Base-by-base conservation (phyloP, 371 early-diverging fungal species). In the Apophysomyces sp. region DNA sequence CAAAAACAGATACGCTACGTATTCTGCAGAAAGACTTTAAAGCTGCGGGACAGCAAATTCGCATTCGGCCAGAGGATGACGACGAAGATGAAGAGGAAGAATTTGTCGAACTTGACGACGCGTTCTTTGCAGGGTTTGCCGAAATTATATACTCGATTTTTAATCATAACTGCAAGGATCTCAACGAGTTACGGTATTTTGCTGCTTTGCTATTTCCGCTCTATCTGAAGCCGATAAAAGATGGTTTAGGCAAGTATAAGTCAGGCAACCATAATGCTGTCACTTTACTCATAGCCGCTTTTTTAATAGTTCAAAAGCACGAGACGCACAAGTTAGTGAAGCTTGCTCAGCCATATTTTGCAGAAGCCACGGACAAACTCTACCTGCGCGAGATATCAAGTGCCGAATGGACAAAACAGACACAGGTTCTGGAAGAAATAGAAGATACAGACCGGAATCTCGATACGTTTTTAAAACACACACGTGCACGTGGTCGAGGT, bases 301-400 rank as follows among this genome's bases (percentile, higher is more conserved):
- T 41, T 7, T 18, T 29, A 2, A 56, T 40, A 78, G 80, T 74
- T 30, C 62, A 78, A 52, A 69, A 74, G 28, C 68, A 80, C 29
- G 91, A 95, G 51, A 84, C 78, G 18, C 62, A 83, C 36, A 87
- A 89, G 55, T 73, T 95, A 29, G 93, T 90, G 66, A 81, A 83
- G 21, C 71, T 83, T 21, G 84, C 92, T 36, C 87, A 91, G 60
- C 86, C 87, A 21, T 90, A 92, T 65, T 86, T 94, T 78, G 78
- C 88, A 15, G 88, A 88, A 12, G 93, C 91, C 0, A 82, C 84
- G 5, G 93, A 94, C 54, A 92, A 92, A 28, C 67, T 95, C 15
- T 94, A 93, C 62, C 65, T 94, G 55, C 86, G 94, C 9, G 90
- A 95, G 57, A 88, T 95, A 27, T 93, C 96, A 0, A 90, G 89